Base-by-base conservation (phyloP, 257 asterid genomes). In the Solanum chiquidenum region DNA sequence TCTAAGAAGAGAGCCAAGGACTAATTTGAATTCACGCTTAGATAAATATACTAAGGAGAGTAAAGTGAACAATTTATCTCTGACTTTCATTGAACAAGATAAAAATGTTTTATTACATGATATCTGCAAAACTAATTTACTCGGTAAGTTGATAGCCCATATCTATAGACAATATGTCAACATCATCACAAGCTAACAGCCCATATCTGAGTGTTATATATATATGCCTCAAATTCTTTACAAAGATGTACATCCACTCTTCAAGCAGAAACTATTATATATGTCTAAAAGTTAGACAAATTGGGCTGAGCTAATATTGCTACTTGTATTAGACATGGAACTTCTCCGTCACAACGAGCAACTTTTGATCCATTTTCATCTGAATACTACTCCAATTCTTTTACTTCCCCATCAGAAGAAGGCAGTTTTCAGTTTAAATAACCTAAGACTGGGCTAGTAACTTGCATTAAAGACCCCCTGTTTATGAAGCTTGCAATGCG, bases 371-470 rank as follows among this genome's bases (percentile, higher is more conserved):
- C 40, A 82, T 49, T 49, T 82, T 82, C 85, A 49, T 25, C 42
- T 76, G 33, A 76, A 12, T 38, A 55, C 34, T 76, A 76, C 83
- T 80, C 69, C 69, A 31, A 49, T 31, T 18, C 68, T 95, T 95
- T 94, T 84, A 91, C 96, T 79, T 93, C 93, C 87, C 92, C 97
- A 86, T 91, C 92, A 11, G 93, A 88, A 7, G 91, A 91, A 83
- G 96, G 95, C 31, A 80, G 92, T 86, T 76, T 94, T 89, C 72
- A 20, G 31, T 66, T 64, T 64, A 25, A 64, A 64, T 64, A 11
- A 13, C 73, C 73, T 12, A 66, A 66, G 34, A 64, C 72, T 64
- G 34, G 73, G 35, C 10, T 27, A 27, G 74, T 68, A 68, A 27
- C 21, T 68, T 68, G 35, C 74, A 68, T 27, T 27, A 68, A 68